Evolutionary conservation across 1,139 yeast species (phyloP).

Genomic region (Pichia sp.): DNA sequence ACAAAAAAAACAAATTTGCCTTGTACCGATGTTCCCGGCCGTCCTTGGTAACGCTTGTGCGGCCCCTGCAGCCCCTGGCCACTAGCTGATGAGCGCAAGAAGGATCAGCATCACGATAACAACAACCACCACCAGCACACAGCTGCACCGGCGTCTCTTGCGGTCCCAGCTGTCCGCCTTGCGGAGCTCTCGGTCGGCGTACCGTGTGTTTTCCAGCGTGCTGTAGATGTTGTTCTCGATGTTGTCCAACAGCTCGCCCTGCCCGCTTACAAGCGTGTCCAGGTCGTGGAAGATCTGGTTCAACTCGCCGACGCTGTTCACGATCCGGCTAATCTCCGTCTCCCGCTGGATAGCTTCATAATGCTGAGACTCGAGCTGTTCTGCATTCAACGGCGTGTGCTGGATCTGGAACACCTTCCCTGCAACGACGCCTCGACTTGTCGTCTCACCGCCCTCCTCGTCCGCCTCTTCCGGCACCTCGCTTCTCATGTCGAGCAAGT

Average conservation of each 20-base stretch:
- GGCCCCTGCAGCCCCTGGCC: too few relatives aligned
- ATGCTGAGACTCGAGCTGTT: constrained; percentile 82
- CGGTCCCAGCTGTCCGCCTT: constrained; percentile 78
- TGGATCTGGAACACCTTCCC: constrained; percentile 47
- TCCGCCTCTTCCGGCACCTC: not conserved
- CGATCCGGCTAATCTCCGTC: constrained; percentile 78
- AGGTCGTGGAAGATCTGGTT: constrained; percentile 86
- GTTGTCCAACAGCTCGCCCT: constrained; percentile 77
- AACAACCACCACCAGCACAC: constrained; percentile 62
- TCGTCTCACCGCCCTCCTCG: not conserved
- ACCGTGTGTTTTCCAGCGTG: constrained; percentile 60
- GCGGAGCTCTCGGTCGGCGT: constrained; percentile 66
- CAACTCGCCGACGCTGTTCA: constrained; percentile 79
- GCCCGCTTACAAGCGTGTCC: constrained; percentile 77
- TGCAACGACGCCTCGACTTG: constrained; percentile 26
- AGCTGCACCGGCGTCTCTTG: constrained; percentile 65
- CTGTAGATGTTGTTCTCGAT: constrained; percentile 81
- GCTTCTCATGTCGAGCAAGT: not conserved
- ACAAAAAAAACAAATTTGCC: not conserved
- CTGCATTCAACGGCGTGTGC: constrained; percentile 73
- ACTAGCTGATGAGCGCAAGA: constrained; percentile 7
- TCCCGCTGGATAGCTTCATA: constrained; percentile 78
- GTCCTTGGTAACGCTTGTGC: too few relatives aligned
- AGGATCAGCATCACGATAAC: constrained; percentile 39
- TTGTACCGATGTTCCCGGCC: too few relatives aligned